Conservation (phyloP, 2,329 filamentous ascomycete species). For the Penicillium verrucosum region DNA sequence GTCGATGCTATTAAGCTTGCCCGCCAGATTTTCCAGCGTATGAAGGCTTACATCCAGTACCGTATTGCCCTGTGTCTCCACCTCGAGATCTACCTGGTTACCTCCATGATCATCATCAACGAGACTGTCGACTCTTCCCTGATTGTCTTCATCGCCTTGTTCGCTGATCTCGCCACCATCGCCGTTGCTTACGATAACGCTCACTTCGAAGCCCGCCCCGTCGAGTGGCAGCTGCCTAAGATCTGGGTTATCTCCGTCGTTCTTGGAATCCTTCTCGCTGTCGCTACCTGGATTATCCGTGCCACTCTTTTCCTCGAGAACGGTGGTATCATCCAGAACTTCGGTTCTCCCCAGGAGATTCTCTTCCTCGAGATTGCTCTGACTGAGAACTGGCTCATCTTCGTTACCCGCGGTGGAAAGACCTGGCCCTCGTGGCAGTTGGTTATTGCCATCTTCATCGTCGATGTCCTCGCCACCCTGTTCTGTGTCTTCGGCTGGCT, state of each 20-base stretch:
- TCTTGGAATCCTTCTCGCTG: conserved; percentile 65
- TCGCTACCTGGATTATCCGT: conserved; percentile 70
- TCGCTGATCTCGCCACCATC: conserved; percentile 75
- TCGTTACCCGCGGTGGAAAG: conserved; percentile 82
- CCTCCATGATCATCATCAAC: conserved; percentile 76
- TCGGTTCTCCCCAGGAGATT: conserved; percentile 70
- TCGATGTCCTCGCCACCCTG: conserved; percentile 68
- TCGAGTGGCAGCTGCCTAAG: conserved; percentile 78
- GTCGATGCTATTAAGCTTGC: conserved; percentile 71
- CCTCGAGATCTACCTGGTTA: conserved; percentile 72
- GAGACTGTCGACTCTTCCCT: conserved; percentile 70
- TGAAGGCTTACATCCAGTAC: conserved; percentile 76
- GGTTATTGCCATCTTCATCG: conserved; percentile 66
- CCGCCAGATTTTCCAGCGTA: conserved; percentile 72
- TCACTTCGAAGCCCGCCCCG: conserved; percentile 69
- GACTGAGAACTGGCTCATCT: conserved; percentile 95
- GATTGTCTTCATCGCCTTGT: conserved; percentile 75
- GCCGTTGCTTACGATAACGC: conserved; percentile 77
- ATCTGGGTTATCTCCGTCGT: conserved; percentile 66
- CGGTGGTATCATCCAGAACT: conserved; percentile 73
- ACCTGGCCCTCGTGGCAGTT: conserved; percentile 75
- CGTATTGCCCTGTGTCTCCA: conserved; percentile 72
- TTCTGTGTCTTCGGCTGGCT: conserved; percentile 76
- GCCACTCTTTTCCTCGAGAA: conserved; percentile 65
- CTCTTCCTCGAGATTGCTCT: conserved; percentile 89